Evolutionary conservation across 306 rosid species (phyloP).

Genomic region (Styphnolobium japonicum): DNA sequence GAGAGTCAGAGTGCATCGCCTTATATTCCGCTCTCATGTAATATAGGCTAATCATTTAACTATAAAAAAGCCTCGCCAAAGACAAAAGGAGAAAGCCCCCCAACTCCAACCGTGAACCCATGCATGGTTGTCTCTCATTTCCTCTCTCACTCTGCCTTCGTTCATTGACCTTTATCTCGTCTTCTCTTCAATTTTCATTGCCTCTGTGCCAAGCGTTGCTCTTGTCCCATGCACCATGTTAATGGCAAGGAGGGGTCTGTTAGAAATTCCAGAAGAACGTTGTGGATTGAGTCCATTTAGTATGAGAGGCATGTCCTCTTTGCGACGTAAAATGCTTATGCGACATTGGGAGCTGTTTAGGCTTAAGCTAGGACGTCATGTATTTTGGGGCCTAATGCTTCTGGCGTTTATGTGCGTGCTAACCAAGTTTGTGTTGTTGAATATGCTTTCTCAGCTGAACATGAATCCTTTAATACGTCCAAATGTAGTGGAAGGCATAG

Average conservation of each 20-base stretch:
- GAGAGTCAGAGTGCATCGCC: constrained; percentile 53
- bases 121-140: constrained; percentile 12
- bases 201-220: constrained; percentile 3
- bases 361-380: constrained; percentile 15
- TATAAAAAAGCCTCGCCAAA: constrained; percentile 23
- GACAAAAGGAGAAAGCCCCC: constrained; percentile 11
- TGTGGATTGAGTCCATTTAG: constrained; percentile 19
- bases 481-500: background rate
- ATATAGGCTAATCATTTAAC: constrained; percentile 11
- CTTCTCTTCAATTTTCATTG: background rate
- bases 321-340: constrained; percentile 25
- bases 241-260: constrained; percentile 36
- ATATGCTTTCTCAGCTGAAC: constrained; percentile 26
- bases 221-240: background rate
- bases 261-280: constrained; percentile 31
- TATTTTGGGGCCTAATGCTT: constrained; percentile 33
- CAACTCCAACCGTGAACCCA: constrained; percentile 8
- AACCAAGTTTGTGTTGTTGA: constrained; percentile 42
- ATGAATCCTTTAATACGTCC: background rate
- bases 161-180: background rate
- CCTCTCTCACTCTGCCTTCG: background rate
- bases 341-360: constrained; percentile 19
- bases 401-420: constrained; percentile 37
- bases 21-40: constrained; percentile 22
- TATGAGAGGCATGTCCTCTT: background rate